Evolutionary conservation across 2,329 filamentous ascomycete species (phyloP).

Genomic region (Onygenales sp.): DNA sequence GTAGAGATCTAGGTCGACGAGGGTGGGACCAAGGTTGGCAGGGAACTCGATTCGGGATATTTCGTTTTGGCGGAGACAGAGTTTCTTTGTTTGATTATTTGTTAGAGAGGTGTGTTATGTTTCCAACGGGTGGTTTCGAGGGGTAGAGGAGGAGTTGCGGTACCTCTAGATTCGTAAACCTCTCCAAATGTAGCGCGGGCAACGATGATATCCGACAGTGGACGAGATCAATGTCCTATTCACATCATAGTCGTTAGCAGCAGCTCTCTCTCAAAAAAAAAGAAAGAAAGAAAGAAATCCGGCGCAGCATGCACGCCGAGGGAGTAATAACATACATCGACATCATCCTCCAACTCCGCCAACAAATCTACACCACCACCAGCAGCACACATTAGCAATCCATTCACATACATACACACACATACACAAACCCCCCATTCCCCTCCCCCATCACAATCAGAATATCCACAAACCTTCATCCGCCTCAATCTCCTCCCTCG

Average conservation of each 20-base stretch:
- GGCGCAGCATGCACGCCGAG: background rate
- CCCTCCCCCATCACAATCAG: background rate
- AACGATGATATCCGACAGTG: slow-evolving; percentile 78
- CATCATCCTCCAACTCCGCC: slow-evolving; percentile 47
- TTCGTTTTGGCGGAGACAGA: slow-evolving; percentile 88
- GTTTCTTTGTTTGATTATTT: slow-evolving; percentile 35
- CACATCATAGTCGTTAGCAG: slow-evolving; percentile 17
- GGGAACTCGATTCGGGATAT: slow-evolving; percentile 75
- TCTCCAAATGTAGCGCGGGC: slow-evolving; percentile 65
- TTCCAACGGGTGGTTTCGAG: background rate
- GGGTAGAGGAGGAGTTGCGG: background rate
- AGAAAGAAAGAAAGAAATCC: too few species aligned
- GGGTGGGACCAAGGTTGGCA: slow-evolving; percentile 50
- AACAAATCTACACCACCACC: slow-evolving; percentile 41
- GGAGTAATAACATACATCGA: slow-evolving; percentile 33
- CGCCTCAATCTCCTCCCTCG: slow-evolving; percentile 65
- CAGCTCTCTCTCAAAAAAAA: background rate
- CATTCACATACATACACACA: background rate
- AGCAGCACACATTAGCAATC: background rate
- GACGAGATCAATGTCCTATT: slow-evolving; percentile 75
- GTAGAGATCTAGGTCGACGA: slow-evolving; percentile 87
- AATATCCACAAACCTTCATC: slow-evolving; percentile 57
- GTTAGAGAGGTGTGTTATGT: background rate
- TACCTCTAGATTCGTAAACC: slow-evolving; percentile 65
- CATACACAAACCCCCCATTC: background rate